A percentile compares a stretch with the other conserved stretches of the same genome.
Evolutionary conservation across 2,329 filamentous ascomycete species (phyloP).

Genomic region (Neofusicoccum laricinum): DNA sequence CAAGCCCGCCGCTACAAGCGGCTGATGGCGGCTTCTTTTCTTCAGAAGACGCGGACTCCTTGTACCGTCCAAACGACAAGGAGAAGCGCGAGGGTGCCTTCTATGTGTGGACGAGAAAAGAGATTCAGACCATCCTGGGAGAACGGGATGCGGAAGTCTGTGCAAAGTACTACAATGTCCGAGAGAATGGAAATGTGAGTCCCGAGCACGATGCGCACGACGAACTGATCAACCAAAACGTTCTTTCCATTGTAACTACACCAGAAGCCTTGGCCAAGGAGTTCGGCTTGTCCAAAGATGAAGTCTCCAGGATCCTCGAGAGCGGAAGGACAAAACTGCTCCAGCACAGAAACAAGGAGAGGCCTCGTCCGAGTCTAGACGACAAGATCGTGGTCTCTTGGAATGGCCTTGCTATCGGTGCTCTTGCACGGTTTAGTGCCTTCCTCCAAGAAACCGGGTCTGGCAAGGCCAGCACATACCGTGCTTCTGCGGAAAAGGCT

Average conservation of each 20-base stretch:
- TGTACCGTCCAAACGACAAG: conserved; percentile 67
- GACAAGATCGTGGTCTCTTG: conserved; percentile 84
- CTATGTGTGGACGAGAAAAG: conserved; percentile 88
- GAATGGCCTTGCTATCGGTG: conserved; percentile 85
- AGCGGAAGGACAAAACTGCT: conserved; percentile 66
- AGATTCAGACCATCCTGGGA: conserved; percentile 75
- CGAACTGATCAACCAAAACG: conserved; percentile 92
- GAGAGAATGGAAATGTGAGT: conserved; percentile 80
- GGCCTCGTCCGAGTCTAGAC: conserved; percentile 75
- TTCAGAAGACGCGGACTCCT: conserved; percentile 87
- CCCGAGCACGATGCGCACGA: conserved; percentile 83
- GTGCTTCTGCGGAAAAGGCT: conserved; percentile 64
- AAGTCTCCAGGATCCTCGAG: conserved; percentile 66
- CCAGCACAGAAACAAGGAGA: conserved; percentile 68
- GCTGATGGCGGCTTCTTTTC: conserved; percentile 75
- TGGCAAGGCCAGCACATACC: conserved; percentile 58
- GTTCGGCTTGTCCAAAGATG: conserved; percentile 67
- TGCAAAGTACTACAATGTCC: conserved; percentile 80
- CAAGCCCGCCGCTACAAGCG: conserved; percentile 64
- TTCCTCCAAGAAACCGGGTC: conserved; percentile 54
- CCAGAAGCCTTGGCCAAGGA: conserved; percentile 69
- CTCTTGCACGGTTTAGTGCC: conserved; percentile 72
- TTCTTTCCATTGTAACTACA: conserved; percentile 69
- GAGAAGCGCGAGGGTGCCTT: conserved; percentile 90
- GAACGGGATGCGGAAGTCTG: conserved; percentile 68